Conservation (phyloP, 208 protist species). For the Phytomonas sp. region DNA sequence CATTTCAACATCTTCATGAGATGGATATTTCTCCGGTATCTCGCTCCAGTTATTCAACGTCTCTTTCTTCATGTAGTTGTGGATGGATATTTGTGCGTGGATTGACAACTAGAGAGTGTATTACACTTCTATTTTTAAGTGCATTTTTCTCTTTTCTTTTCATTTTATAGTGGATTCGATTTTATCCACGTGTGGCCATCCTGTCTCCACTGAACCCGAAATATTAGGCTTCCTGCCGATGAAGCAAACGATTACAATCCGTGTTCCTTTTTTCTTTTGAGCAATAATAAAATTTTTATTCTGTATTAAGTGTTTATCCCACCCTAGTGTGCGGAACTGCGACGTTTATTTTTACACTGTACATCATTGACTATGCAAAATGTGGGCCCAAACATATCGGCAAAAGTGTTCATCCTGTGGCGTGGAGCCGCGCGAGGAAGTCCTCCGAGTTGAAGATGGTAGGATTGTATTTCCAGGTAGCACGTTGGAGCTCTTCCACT, state of each 20-base stretch:
- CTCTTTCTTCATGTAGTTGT: neutral
- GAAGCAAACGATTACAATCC: neutral
- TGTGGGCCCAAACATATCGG: conserved; percentile 51
- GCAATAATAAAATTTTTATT: neutral
- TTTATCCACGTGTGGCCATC: neutral
- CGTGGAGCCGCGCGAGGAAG: conserved; percentile 32
- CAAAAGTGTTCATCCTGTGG: conserved; percentile 26
- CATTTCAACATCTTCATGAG: neutral
- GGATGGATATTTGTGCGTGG: neutral
- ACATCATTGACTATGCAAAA: conserved; percentile 8
- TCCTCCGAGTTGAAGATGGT: conserved; percentile 17
- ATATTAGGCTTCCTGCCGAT: neutral
- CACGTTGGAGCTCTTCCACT: conserved; percentile 44
- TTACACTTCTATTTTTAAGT: neutral
- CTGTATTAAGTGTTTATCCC: conserved; percentile 7
- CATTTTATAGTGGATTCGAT: neutral
- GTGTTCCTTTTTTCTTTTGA: conserved; percentile 1
- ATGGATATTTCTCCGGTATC: neutral
- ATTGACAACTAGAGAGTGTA: neutral
- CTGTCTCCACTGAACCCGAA: neutral
- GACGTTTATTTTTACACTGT: neutral
- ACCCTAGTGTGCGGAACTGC: neutral
- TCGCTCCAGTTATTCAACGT: neutral
- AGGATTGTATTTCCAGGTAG: conserved; percentile 40
- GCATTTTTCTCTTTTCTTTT: neutral